phyloP scores from a whole-genome alignment of 1,284 basidiomycete genomes.

The Chalciporus sp. region DNA sequence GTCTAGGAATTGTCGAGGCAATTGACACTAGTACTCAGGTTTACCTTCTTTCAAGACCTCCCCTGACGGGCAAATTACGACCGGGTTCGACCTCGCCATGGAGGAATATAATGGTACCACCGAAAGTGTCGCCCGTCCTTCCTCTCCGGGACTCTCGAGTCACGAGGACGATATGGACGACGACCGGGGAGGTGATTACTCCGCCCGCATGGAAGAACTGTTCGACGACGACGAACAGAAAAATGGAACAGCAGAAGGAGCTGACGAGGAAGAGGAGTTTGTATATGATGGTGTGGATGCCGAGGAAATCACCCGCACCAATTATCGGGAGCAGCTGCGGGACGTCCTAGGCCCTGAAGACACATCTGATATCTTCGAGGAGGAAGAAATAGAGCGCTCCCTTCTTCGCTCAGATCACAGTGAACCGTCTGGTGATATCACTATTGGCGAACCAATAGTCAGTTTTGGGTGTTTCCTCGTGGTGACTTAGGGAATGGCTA shows the following conservation, averaged over 20 bases:
- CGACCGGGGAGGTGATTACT: conserved; percentile 58
- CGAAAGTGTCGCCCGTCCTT: not conserved
- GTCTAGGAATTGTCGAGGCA: no score
- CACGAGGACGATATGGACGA: conserved; percentile 37
- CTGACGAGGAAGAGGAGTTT: conserved; percentile 63
- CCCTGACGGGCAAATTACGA: not conserved
- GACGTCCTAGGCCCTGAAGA: conserved; percentile 72
- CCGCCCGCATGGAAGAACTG: conserved; percentile 73
- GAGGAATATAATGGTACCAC: not conserved
- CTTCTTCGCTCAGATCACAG: conserved; percentile 41
- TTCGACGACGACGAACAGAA: conserved; percentile 51
- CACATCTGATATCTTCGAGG: conserved; percentile 52
- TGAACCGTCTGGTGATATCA: conserved; percentile 37
- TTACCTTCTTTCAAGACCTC: not conserved
- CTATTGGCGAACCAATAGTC: conserved; percentile 42
- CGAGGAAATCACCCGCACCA: conserved; percentile 40
- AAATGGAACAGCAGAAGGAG: conserved; percentile 42
- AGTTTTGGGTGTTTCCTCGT: conserved; percentile 29
- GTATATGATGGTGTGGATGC: conserved; percentile 74
- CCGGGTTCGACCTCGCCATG: conserved; percentile 10
- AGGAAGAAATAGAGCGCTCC: conserved; percentile 50
- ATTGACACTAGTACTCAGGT: not conserved
- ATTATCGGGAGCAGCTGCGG: conserved; percentile 68
- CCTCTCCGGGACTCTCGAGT: conserved; percentile 28
- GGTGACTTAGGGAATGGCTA: conserved; percentile 16